These are phyloP conservation scores for Rubia tinctorum DNA, from an alignment of 305 asterid species.

Conservation along the genomic window DNA sequence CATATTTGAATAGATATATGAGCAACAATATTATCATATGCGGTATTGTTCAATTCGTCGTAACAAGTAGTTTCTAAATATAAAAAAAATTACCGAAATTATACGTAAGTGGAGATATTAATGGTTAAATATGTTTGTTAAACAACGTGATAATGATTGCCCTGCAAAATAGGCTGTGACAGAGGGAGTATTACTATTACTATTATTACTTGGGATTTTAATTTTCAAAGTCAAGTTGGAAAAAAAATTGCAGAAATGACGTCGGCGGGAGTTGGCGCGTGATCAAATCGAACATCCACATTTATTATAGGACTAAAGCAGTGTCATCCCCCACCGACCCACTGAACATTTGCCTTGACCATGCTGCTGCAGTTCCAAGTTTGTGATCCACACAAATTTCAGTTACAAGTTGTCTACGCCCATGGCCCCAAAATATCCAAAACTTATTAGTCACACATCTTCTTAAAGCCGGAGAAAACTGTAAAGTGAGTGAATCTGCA, in stretches of 20 bases:
- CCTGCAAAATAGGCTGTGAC: no score
- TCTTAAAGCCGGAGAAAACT: not conserved
- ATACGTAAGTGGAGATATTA: no score
- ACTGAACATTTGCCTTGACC: constrained; percentile 1
- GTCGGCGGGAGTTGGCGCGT: not conserved
- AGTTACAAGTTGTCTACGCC: not conserved
- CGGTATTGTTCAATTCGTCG: no score
- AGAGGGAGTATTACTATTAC: no score
- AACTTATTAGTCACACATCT: not conserved
- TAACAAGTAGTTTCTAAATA: no score
- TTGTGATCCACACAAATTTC: not conserved
- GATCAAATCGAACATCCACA: constrained; percentile 6
- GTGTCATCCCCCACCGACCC: constrained; percentile 22
- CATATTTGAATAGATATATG: no score
- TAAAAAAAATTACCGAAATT: no score
- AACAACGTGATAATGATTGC: no score
- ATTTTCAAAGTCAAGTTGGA: no score
- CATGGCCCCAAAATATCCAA: not conserved
- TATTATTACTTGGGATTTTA: no score
- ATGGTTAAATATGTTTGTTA: no score
- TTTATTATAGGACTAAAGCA: constrained; percentile 13
- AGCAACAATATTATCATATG: no score
- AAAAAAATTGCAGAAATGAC: not conserved
- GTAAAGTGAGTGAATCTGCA: not conserved
- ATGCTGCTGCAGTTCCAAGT: not conserved